Evolutionary conservation across 176 grass and related monocot genomes (phyloP).

Genomic region (Typha latifolia): DNA sequence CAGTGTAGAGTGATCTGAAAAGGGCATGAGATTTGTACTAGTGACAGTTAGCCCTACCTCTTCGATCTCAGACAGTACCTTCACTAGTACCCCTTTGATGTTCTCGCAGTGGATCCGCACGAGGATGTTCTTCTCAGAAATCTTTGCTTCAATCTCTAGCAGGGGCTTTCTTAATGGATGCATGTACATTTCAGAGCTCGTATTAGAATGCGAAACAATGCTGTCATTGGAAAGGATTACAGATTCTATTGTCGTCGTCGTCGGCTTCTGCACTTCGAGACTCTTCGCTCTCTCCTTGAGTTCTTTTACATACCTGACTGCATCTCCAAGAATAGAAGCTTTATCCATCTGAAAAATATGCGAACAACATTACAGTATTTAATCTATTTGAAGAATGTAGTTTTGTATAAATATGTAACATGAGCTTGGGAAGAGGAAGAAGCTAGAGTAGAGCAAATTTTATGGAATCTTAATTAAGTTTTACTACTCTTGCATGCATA

Average conservation of each 20-base stretch:
- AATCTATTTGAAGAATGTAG: not conserved
- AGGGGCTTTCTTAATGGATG: not conserved
- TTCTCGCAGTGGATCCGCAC: conserved; percentile 56
- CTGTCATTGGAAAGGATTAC: not conserved
- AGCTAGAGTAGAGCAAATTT: too few species aligned
- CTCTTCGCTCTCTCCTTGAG: conserved; percentile 52
- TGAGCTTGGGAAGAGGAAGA: not conserved
- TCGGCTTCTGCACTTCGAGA: conserved; percentile 24
- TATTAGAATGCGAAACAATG: not conserved
- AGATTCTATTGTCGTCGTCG: not conserved
- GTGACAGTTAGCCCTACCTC: conserved; percentile 46
- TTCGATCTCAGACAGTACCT: conserved; percentile 59
- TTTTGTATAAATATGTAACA: not conserved
- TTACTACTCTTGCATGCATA: too few species aligned
- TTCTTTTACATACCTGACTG: conserved; percentile 62
- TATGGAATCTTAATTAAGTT: too few species aligned
- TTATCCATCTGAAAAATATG: conserved; percentile 57
- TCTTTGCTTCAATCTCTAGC: conserved; percentile 55
- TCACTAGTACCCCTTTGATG: conserved; percentile 41
- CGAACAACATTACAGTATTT: not conserved
- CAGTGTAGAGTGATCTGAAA: conserved; percentile 34
- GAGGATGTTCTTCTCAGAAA: conserved; percentile 50
- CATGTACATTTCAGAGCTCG: not conserved
- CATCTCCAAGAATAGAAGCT: conserved; percentile 70
- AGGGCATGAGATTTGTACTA: conserved; percentile 65